These are phyloP conservation scores for Collybia sordida DNA, from an alignment of 768 basidiomycete species.

Conservation along the genomic window DNA sequence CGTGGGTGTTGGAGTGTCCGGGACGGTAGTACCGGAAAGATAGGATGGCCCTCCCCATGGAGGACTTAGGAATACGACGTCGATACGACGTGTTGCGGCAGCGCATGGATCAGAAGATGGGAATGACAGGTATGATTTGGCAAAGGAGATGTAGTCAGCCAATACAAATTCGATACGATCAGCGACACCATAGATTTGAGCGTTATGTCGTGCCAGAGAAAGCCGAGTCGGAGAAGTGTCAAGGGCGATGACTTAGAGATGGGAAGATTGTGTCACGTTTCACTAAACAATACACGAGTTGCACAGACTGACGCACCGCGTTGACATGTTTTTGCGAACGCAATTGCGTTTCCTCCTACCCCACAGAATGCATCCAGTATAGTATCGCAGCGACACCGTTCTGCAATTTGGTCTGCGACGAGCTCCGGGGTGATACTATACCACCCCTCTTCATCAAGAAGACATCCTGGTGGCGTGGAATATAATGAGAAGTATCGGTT, in stretches of 20 bases:
- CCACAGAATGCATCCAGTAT: slow-evolving; percentile 96
- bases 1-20: slow-evolving; percentile 7
- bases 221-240: slow-evolving; percentile 86
- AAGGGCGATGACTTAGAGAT: slow-evolving; percentile 79
- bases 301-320: slow-evolving; percentile 56
- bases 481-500: slow-evolving; percentile 80
- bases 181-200: slow-evolving; percentile 89
- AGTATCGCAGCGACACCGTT: slow-evolving; percentile 82
- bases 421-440: slow-evolving; percentile 94
- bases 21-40: slow-evolving; percentile 35
- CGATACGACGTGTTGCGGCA: slow-evolving; percentile 54
- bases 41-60: slow-evolving; percentile 94
- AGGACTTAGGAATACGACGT: slow-evolving; percentile 91
- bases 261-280: no score
- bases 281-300: background rate
- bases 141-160: slow-evolving; percentile 82
- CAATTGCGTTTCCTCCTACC: slow-evolving; percentile 96
- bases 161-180: slow-evolving; percentile 95
- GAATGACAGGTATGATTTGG: slow-evolving; percentile 44
- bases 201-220: slow-evolving; percentile 91
- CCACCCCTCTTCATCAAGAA: slow-evolving; percentile 97
- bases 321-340: slow-evolving; percentile 95
- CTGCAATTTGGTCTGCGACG: slow-evolving; percentile 91
- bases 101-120: slow-evolving; percentile 17
- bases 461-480: slow-evolving; percentile 65